Evolutionary conservation across 1,139 yeast species (phyloP), one percentile per base, ranked within the genome.

Genomic region (Yamadazyma blattariae): DNA sequence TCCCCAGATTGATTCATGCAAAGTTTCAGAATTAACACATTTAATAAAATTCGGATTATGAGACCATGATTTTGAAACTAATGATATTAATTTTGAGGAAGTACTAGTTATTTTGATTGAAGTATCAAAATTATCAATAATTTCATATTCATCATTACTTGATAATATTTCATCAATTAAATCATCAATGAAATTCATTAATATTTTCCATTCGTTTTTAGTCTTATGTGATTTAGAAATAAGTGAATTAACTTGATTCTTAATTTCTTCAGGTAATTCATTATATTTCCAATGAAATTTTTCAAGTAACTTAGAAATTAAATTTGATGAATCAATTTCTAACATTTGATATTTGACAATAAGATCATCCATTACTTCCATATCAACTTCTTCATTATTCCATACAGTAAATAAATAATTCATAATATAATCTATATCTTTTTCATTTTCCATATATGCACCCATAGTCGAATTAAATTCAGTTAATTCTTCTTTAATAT

Each of bases 311-410:
- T 36, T 20, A 13, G 27, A 27, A 11, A 42, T 32, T 16, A 45
- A 42, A 9, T 22, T 28, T 2, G 46, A 27, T 7, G 42, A 32
- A 29, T 42, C 45, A 4, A 54, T 39, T 9, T 41, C 43, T 10
- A 51, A 34, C 39, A 61, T 64, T 7, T 54, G 32, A 40, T 50
- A 39, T 34, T 63, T 66, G 6, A 57, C 38, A 39, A 54, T 64
- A n/a, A 57, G 46, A 35, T 64, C 67, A 36, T 63, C 58, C 3
- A 66, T 45, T 2, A 57, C 34, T 16, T 56, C 64, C 7, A 37
- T 33, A 12, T 45, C 32, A 20, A 29, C 22, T 5, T 28, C 18
- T 10, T 17, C 54, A 14, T 16, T 32, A 12, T 41, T 36, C 19
- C 57, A 39, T 5, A 51, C 35, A 13, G 34, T 36, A n/a, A 39